Conservation (phyloP, 306 rosid genomes). For the Dalbergia cochinchinensis region DNA sequence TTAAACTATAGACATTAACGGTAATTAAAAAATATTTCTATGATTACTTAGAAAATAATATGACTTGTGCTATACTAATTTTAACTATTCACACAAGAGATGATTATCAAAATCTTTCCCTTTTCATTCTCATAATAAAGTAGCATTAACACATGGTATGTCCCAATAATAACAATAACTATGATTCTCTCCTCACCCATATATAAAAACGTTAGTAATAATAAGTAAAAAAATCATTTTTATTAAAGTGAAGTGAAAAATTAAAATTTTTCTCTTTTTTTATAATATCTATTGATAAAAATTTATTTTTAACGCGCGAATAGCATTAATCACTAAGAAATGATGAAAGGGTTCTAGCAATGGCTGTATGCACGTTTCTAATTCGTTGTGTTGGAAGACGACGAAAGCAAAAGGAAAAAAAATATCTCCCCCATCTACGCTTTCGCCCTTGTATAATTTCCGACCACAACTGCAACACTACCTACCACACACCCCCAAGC, state of each 20-base stretch:
- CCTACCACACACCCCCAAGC: neutral
- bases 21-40: too few relatives aligned
- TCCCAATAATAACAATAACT: neutral
- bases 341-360: neutral
- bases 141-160: neutral
- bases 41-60: neutral
- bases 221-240: too few relatives aligned
- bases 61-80: too few relatives aligned
- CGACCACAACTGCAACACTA: conserved; percentile 2
- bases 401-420: neutral
- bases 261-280: too few relatives aligned
- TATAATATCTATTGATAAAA: too few relatives aligned
- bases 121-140: neutral
- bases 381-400: neutral
- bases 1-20: neutral
- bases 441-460: neutral
- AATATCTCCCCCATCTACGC: neutral
- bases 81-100: neutral
- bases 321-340: neutral
- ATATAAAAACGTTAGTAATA: too few relatives aligned
- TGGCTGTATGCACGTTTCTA: neutral
- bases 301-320: neutral
- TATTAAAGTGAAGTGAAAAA: too few relatives aligned
- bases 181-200: too few relatives aligned
- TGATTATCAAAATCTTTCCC: neutral